Percentiles rank a stretch among this genome's conserved stretches.
phyloP scores from a whole-genome alignment of 768 basidiomycete genomes.

The Cytidiella melzeri region DNA sequence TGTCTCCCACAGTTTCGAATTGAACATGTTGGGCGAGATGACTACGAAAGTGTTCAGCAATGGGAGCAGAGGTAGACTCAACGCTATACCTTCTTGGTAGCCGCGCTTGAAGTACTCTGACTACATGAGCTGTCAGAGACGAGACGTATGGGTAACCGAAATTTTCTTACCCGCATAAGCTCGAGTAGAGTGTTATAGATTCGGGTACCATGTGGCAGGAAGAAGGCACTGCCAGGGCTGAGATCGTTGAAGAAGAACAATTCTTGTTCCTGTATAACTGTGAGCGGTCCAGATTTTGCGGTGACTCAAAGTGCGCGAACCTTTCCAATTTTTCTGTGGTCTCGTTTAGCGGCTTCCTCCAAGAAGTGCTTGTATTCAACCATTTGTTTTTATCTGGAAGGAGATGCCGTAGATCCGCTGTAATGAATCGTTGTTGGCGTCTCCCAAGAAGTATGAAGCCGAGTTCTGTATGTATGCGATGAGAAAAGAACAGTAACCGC shows the following conservation, averaged over 20 bases:
- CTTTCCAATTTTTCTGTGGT: constrained; percentile 94
- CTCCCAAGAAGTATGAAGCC: constrained; percentile 96
- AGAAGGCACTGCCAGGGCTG: constrained; percentile 93
- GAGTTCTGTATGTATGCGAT: constrained; percentile 68
- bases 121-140: constrained; percentile 31
- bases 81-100: constrained; percentile 90
- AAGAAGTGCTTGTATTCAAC: constrained; percentile 93
- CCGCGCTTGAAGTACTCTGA: constrained; percentile 92
- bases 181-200: constrained; percentile 94
- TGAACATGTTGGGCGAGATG: constrained; percentile 97
- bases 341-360: constrained; percentile 95
- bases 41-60: no score
- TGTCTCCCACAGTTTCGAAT: constrained; percentile 94
- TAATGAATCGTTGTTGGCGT: constrained; percentile 85
- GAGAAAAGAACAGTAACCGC: constrained; percentile 3
- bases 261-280: constrained; percentile 89
- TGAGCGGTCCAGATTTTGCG: no score
- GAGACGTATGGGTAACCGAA: not conserved
- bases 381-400: constrained; percentile 95
- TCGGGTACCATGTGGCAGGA: constrained; percentile 93
- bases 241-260: constrained; percentile 98
- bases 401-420: constrained; percentile 98
- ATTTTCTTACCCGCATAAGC: constrained; percentile 70
- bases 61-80: no score
- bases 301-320: constrained; percentile 28